phyloP scores from a whole-genome alignment of 2,329 filamentous ascomycete species.

The Fusarium verticillioides region DNA sequence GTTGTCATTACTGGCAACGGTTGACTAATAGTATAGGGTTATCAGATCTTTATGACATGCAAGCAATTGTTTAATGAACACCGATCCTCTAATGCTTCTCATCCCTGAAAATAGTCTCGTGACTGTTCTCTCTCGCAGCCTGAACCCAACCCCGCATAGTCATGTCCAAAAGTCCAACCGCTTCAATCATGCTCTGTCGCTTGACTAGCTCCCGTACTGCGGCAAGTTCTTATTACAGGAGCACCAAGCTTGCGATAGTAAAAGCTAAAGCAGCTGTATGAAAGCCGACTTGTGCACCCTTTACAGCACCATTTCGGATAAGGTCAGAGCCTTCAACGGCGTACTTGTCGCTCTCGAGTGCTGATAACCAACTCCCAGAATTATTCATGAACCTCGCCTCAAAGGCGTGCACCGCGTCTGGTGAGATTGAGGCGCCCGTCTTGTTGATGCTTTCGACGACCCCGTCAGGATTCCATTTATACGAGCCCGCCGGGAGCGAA shows the following conservation, averaged over 20 bases:
- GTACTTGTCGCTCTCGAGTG: neutral
- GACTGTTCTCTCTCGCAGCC: neutral
- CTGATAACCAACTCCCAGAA: neutral
- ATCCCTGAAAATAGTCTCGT: no score
- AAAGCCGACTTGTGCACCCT: fast-evolving
- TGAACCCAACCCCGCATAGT: neutral
- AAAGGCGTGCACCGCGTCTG: neutral
- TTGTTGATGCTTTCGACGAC: neutral
- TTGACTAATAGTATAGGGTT: neutral
- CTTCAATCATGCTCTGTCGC: neutral
- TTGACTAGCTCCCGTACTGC: fast-evolving
- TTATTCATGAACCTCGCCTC: neutral
- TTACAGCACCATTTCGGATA: neutral
- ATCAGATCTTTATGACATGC: neutral
- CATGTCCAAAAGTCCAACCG: fast-evolving
- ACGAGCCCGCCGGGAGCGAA: neutral
- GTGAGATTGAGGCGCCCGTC: neutral
- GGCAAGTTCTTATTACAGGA: fast-evolving
- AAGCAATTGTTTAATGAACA: no score
- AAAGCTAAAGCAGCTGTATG: neutral
- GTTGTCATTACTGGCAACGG: neutral
- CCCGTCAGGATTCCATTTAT: neutral
- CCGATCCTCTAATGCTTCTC: no score
- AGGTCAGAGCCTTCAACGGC: neutral
- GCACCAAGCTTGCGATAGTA: fast-evolving